Percentiles rank a stretch among this genome's conserved stretches.
Conservation (phyloP, 345 rosid species). For the Citrus cavaleriei region DNA sequence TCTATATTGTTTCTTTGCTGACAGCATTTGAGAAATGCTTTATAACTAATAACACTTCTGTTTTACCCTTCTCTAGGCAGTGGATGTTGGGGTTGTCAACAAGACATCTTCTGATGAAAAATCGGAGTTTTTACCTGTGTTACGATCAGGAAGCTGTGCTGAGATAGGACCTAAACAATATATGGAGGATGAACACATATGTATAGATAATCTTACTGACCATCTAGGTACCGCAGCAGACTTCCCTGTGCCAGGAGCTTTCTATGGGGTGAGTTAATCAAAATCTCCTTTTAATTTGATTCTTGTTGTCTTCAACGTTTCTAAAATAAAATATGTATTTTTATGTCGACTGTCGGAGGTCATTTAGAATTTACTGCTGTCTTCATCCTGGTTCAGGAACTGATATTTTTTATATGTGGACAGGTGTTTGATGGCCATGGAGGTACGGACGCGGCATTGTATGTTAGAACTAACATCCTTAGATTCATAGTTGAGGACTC, state of each 20-base stretch:
- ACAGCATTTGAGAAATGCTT: background rate
- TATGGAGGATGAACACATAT: slow-evolving; percentile 95
- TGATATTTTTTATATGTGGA: slow-evolving; percentile 17
- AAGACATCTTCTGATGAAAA: slow-evolving; percentile 54
- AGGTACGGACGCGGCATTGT: slow-evolving; percentile 88
- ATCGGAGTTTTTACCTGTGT: slow-evolving; percentile 48
- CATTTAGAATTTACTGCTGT: background rate
- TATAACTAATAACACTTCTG: background rate
- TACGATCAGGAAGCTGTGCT: slow-evolving; percentile 92
- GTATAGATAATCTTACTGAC: slow-evolving; percentile 75
- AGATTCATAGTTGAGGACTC: slow-evolving; percentile 77
- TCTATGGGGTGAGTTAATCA: slow-evolving; percentile 75
- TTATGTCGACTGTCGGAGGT: background rate
- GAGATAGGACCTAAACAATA: slow-evolving; percentile 82
- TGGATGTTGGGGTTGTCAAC: slow-evolving; percentile 52
- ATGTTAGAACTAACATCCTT: slow-evolving; percentile 68
- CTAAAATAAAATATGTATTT: background rate
- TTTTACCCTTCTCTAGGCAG: slow-evolving; percentile 43
- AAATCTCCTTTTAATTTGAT: background rate
- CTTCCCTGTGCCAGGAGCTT: slow-evolving; percentile 74
- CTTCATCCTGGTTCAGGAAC: background rate
- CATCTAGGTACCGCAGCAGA: slow-evolving; percentile 44
- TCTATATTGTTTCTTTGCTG: background rate
- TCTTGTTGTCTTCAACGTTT: background rate
- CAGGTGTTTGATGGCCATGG: slow-evolving; percentile 99